Evolutionary conservation across 257 asterid genomes (phyloP), one percentile per base, ranked within the genome.

Genomic region (Penstemon newberryi): DNA sequence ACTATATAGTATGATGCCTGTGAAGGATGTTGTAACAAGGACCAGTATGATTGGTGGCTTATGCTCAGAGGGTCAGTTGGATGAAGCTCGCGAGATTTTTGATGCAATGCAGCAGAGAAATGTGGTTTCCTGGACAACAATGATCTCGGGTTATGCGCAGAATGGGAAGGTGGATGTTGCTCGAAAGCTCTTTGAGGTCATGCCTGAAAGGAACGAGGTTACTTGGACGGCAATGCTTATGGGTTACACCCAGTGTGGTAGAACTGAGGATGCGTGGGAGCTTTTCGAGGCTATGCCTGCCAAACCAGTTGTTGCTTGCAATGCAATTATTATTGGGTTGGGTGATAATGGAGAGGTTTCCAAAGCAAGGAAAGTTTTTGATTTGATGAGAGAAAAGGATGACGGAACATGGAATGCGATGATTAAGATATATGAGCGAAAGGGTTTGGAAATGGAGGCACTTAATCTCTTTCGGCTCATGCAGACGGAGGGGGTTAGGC

Each of bases 171-270:
- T 82, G 66, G 91, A 90, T 72, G 57, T 87, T 1, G 93, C 85
- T 40, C 73, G 96, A 72, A 86, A 90, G 70, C 88, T 85, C 49
- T 89, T 89, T 74, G 96, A 87, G 80, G 95, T 89, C 75, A 87
- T 89, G 91, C 93, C 95, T 25, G 87, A 84, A 74, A 87, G 65
- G 69, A 87, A 90, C 55, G 95, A 87, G 71, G 87, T 90, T 49
- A 87, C 95, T 47, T 90, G 96, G 96, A 84, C 87, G 3, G 88
- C 91, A 15, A 87, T 90, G 89, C 72, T 90, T 67, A 75, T 70
- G 81, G 89, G 91, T 57, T 86, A 83, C 73, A 67, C 80, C 62
- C 84, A 83, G 11, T 70, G 79, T 66, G 95, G 87, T 71, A 83
- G 95, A 77, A 74, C 72, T 52, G 81, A 77, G 15, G 92, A 83